Conservation (phyloP, 345 rosid genomes). For the Reutealis trisperma region DNA sequence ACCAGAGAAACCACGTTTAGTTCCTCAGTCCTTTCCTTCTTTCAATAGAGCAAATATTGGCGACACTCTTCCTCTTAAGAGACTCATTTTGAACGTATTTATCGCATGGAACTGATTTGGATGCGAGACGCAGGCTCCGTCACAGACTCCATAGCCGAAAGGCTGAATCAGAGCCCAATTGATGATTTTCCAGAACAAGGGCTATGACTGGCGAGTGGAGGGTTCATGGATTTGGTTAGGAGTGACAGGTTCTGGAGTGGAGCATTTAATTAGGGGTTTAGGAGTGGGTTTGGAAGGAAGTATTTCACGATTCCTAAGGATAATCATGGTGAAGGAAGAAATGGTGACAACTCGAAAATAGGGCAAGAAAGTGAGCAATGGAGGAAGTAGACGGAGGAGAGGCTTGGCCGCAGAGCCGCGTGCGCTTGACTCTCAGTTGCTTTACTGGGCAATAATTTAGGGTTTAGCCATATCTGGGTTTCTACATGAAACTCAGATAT, state of each 20-base stretch:
- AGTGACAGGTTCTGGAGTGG: constrained; percentile 46
- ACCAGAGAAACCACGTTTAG: neutral
- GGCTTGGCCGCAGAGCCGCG: neutral
- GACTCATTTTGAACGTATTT: neutral
- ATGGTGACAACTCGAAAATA: neutral
- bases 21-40: neutral
- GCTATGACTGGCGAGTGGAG: neutral
- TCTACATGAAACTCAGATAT: too few species aligned
- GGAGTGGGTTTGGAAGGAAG: constrained; percentile 14
- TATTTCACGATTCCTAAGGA: constrained; percentile 55
- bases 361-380: neutral
- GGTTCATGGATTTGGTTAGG: constrained; percentile 42
- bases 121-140: constrained; percentile 57
- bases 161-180: constrained; percentile 3
- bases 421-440: too few species aligned
- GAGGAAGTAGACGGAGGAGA: neutral
- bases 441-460: neutral
- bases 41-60: neutral
- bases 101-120: constrained; percentile 11
- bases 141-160: constrained; percentile 52
- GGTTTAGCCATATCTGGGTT: constrained; percentile 4
- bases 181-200: neutral
- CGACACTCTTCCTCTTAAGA: neutral
- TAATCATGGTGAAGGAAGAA: constrained; percentile 40
- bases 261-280: constrained; percentile 15